A percentile compares a stretch with the other conserved stretches of the same genome.
Evolutionary conservation across 306 rosid genomes (phyloP).

Genomic region (Quillaja saponaria): DNA sequence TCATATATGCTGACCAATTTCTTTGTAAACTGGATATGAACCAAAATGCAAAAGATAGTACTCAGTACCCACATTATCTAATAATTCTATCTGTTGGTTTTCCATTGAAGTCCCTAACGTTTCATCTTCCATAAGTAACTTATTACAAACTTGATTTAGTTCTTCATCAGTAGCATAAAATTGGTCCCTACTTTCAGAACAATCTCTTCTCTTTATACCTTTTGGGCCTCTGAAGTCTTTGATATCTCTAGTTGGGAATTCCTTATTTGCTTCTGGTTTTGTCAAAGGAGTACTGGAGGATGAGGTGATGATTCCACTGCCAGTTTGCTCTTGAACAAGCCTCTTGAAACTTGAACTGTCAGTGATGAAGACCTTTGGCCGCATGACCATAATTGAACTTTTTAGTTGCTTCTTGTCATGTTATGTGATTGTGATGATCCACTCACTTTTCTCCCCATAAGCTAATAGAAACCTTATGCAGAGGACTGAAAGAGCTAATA

Average conservation of each 20-base stretch:
- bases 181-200: not conserved
- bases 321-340: constrained; percentile 50
- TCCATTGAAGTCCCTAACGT: constrained; percentile 4
- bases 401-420: constrained; percentile 33
- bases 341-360: constrained; percentile 44
- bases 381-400: constrained; percentile 33
- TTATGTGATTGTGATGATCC: constrained; percentile 28
- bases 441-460: constrained; percentile 42
- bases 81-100: constrained; percentile 15
- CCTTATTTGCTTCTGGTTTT: not conserved
- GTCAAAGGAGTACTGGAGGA: not conserved
- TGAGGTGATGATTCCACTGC: constrained; percentile 20
- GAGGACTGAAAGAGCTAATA: no score
- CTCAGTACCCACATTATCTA: constrained; percentile 30
- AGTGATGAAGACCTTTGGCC: constrained; percentile 49
- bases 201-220: constrained; percentile 15
- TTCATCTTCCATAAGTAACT: constrained; percentile 19
- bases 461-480: no score
- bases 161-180: constrained; percentile 3
- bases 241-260: constrained; percentile 17
- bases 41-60: constrained; percentile 35
- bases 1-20: constrained; percentile 37
- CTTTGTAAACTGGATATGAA: constrained; percentile 17
- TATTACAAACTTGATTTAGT: constrained; percentile 9
- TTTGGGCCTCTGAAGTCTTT: constrained; percentile 20